Conservation (phyloP, 345 rosid genomes). For the Nephelium lappaceum region DNA sequence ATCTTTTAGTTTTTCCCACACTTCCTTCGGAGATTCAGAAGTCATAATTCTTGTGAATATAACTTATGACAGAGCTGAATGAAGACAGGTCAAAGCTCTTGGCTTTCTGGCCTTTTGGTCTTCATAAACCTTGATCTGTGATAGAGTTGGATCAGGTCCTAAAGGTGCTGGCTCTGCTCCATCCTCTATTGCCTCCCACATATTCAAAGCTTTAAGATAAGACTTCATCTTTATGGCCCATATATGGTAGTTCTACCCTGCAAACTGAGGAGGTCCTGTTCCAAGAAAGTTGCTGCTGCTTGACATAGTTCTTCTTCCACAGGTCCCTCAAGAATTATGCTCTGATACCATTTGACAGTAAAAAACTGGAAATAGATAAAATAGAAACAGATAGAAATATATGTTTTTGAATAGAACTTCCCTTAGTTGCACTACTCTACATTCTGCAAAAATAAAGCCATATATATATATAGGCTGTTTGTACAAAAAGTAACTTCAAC, state of each 20-base stretch:
- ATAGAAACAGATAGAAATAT: no score
- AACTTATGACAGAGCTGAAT: neutral
- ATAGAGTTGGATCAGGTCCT: neutral
- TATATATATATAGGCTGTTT: no score
- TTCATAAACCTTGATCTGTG: neutral
- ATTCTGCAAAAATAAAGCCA: no score
- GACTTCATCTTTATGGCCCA: conserved; percentile 2
- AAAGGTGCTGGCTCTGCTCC: neutral
- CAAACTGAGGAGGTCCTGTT: neutral
- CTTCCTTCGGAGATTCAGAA: neutral
- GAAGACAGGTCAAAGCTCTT: neutral
- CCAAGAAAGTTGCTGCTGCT: no score
- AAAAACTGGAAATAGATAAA: no score
- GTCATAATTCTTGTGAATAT: conserved; percentile 5
- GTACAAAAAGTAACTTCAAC: no score
- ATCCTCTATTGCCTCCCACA: conserved; percentile 15
- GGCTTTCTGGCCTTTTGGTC: neutral
- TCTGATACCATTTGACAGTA: no score
- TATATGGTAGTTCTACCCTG: neutral
- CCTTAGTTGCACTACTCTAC: no score
- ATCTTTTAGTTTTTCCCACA: neutral
- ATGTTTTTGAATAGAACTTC: no score
- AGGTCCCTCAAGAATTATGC: no score
- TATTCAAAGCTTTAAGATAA: neutral
- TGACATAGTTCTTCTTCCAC: no score